These are phyloP conservation scores for Annona cherimola DNA, from an alignment of 164 flowering plant genomes.

Conservation along the genomic window DNA sequence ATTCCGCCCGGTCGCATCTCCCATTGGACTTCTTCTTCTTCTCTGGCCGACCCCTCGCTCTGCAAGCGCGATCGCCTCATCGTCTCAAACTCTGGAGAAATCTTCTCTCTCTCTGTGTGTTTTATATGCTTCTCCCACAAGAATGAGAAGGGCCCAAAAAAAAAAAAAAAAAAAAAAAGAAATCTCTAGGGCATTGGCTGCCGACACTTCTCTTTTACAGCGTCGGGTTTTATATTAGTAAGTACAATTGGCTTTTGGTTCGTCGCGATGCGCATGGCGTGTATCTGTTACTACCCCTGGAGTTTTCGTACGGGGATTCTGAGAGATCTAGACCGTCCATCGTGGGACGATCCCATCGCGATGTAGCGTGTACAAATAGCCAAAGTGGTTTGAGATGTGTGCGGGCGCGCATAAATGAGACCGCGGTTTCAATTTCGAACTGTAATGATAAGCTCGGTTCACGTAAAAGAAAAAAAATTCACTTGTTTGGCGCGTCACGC, in stretches of 20 bases:
- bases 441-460: no score
- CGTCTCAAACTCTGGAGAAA: constrained; percentile 15
- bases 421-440: no score
- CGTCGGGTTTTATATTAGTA: neutral
- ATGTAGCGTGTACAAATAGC: no score
- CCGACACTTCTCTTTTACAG: constrained; percentile 29
- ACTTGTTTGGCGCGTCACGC: neutral
- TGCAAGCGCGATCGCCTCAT: constrained; percentile 21
- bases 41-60: constrained; percentile 6
- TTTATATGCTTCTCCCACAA: neutral
- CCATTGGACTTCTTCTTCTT: constrained; percentile 37
- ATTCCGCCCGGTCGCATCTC: constrained; percentile 76
- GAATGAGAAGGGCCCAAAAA: neutral
- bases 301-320: neutral
- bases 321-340: neutral
- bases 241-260: neutral
- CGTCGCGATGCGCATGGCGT: neutral
- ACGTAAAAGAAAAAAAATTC: no score
- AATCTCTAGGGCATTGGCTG: constrained; percentile 12
- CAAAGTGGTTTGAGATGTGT: no score
- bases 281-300: neutral
- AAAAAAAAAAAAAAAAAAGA: neutral
- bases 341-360: neutral
- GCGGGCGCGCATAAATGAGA: no score
- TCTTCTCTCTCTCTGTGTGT: neutral